Evolutionary conservation across 2,329 filamentous ascomycete species (phyloP).

Genomic region (Colletotrichum limetticola): DNA sequence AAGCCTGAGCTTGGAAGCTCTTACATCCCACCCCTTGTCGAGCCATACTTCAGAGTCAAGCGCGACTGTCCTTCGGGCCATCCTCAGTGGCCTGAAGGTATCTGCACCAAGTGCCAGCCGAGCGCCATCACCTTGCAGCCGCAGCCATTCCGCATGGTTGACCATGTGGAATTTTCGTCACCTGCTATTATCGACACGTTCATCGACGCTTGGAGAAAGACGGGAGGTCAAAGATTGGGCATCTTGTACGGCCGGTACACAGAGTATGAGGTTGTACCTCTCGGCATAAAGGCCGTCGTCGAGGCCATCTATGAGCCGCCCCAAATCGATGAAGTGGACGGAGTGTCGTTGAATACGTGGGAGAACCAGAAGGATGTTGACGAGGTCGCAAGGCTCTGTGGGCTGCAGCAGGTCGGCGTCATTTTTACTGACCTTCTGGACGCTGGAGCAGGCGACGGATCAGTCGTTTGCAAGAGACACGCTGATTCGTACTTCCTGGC

Average conservation of each 20-base stretch:
- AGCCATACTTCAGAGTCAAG: slow-evolving; percentile 92
- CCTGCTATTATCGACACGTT: slow-evolving; percentile 88
- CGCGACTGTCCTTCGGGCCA: slow-evolving; percentile 93
- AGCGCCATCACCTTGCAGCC: slow-evolving; percentile 96
- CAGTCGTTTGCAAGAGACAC: slow-evolving; percentile 93
- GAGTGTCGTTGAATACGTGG: slow-evolving; percentile 87
- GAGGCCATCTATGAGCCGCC: slow-evolving; percentile 98
- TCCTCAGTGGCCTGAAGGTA: slow-evolving; percentile 92
- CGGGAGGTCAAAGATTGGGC: slow-evolving; percentile 84
- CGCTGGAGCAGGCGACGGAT: slow-evolving; percentile 82
- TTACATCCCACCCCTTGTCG: slow-evolving; percentile 93
- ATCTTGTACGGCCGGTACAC: slow-evolving; percentile 92
- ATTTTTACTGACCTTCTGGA: slow-evolving; percentile 95
- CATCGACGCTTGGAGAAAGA: slow-evolving; percentile 90
- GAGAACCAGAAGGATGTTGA: slow-evolving; percentile 85
- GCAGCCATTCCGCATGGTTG: slow-evolving; percentile 95
- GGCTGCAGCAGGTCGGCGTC: slow-evolving; percentile 87
- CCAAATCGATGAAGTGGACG: slow-evolving; percentile 88
- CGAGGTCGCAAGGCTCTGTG: slow-evolving; percentile 82
- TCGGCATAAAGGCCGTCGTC: slow-evolving; percentile 94
- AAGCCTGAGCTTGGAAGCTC: slow-evolving; percentile 93
- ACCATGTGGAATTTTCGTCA: slow-evolving; percentile 95
- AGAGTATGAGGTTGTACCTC: slow-evolving; percentile 90
- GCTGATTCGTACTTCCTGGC: slow-evolving; percentile 95
- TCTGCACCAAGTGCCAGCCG: slow-evolving; percentile 98